phyloP scores from a whole-genome alignment of 1,139 yeast species.

The Yamadazyma mexicana region DNA sequence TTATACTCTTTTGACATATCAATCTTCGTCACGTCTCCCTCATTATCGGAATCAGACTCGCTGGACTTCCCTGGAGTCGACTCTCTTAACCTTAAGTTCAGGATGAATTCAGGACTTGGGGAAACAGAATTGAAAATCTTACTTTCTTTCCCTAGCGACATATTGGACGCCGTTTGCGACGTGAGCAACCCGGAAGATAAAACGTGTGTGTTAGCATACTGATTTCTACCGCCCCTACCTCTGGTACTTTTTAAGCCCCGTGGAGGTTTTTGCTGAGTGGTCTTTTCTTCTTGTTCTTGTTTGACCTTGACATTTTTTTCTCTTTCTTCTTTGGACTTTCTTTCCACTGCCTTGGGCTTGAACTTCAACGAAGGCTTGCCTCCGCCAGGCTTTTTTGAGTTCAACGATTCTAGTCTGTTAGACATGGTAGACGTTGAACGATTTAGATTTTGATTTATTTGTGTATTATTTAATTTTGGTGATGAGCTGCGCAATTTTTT shows the following conservation, averaged over 20 bases:
- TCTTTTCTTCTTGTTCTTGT: conserved; percentile 25
- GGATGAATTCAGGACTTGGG: conserved; percentile 42
- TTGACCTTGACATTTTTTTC: conserved; percentile 61
- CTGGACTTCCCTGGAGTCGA: conserved; percentile 16
- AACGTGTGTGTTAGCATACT: conserved; percentile 63
- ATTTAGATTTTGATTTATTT: neutral
- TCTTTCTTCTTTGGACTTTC: conserved; percentile 81
- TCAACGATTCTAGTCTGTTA: conserved; percentile 46
- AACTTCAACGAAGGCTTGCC: conserved; percentile 60
- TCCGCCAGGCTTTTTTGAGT: conserved; percentile 30
- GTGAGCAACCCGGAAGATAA: conserved; percentile 74
- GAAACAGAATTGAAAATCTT: conserved; percentile 16
- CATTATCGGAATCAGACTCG: conserved; percentile 33
- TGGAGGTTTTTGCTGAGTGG: conserved; percentile 23
- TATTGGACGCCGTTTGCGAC: conserved; percentile 55
- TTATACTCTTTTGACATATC: conserved; percentile 63
- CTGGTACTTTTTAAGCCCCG: conserved; percentile 30
- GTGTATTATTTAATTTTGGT: neutral
- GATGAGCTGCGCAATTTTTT: conserved; percentile 6
- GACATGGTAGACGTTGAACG: conserved; percentile 30
- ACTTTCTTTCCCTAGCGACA: conserved; percentile 21
- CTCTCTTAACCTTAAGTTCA: conserved; percentile 34
- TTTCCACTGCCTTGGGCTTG: conserved; percentile 79
- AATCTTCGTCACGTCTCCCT: conserved; percentile 46
- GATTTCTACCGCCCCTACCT: conserved; percentile 44